Percentiles rank a stretch among this genome's conserved stretches.
These are phyloP conservation scores for Spathaspora hagerdaliae DNA, from an alignment of 805 yeast species.

Conservation along the genomic window DNA sequence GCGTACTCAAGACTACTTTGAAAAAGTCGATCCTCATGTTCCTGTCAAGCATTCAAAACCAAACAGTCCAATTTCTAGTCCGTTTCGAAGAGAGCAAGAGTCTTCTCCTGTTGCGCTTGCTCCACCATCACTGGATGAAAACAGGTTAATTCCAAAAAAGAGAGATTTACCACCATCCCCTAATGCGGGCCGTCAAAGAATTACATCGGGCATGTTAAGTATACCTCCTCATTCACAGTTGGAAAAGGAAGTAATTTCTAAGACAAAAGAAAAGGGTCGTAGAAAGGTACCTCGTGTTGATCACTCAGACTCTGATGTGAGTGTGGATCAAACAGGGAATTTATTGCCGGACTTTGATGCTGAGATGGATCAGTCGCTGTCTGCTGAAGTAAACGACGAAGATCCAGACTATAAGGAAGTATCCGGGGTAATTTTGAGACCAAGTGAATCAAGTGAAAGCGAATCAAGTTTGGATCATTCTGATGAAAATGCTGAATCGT, in stretches of 20 bases:
- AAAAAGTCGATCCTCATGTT: background rate
- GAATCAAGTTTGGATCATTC: background rate
- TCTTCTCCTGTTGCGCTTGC: constrained; percentile 22
- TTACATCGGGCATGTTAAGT: constrained; percentile 41
- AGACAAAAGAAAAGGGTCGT: background rate
- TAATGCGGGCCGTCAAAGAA: constrained; percentile 16
- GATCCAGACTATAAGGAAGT: background rate
- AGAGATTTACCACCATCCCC: background rate
- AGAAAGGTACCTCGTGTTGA: background rate
- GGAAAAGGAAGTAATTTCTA: background rate
- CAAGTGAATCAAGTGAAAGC: background rate
- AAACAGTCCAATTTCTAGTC: background rate
- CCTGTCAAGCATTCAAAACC: background rate
- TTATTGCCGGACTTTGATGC: background rate
- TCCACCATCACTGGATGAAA: constrained; percentile 15
- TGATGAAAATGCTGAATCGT: background rate
- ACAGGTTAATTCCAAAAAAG: constrained; percentile 27
- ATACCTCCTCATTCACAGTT: constrained; percentile 21
- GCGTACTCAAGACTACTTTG: constrained; percentile 1
- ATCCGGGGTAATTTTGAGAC: background rate
- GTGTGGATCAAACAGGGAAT: background rate
- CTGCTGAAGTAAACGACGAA: background rate
- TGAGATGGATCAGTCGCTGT: background rate
- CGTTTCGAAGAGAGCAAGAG: background rate
- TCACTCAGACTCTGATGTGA: background rate